Percentiles rank a stretch among this genome's conserved stretches.
These are phyloP conservation scores for Salvia rosmarinus DNA, from an alignment of 257 asterid genomes.

Conservation along the genomic window DNA sequence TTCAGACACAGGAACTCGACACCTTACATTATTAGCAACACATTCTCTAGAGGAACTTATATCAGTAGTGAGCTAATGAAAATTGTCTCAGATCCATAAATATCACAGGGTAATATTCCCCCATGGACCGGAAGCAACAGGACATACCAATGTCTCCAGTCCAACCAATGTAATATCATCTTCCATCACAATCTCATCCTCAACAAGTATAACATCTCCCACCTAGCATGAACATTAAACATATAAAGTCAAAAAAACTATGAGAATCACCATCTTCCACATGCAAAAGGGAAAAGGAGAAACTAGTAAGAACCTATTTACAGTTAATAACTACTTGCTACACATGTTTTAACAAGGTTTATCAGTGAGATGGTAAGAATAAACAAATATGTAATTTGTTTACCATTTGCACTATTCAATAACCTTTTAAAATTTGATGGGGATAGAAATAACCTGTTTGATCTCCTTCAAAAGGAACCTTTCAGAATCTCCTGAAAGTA, in stretches of 20 bases:
- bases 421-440: no score
- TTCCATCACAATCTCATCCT: conserved; percentile 52
- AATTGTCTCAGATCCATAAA: no score
- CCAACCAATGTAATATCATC: conserved; percentile 58
- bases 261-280: conserved; percentile 17
- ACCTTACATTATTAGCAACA: not conserved
- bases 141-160: conserved; percentile 63
- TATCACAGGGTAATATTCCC: not conserved
- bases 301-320: conserved; percentile 7
- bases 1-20: not conserved
- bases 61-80: no score
- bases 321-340: not conserved
- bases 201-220: no score
- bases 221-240: no score
- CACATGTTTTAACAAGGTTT: no score
- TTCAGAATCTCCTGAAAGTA: conserved; percentile 65
- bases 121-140: no score
- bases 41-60: no score
- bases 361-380: not conserved
- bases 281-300: not conserved
- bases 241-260: no score
- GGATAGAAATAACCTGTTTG: conserved; percentile 45
- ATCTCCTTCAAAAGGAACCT: conserved; percentile 58
- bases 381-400: no score
- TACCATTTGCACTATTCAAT: no score